phyloP scores from a whole-genome alignment of 352 stramenopile genomes.

The Phytopythium oedochilum region DNA sequence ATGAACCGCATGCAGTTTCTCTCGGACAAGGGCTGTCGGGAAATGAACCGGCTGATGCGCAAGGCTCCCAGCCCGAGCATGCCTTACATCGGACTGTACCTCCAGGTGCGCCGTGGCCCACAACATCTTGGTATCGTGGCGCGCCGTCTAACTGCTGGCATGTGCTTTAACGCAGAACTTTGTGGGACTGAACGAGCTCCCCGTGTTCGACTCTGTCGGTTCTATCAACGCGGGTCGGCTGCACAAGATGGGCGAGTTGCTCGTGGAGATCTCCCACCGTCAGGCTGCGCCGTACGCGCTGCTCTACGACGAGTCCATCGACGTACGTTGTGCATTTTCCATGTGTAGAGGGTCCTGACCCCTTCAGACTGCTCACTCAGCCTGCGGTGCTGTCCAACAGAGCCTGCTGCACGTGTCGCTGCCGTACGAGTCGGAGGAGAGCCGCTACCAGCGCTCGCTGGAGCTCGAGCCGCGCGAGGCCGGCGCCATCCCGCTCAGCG shows the following conservation, averaged over 20 bases:
- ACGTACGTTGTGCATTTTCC: conserved; percentile 33
- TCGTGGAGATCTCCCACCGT: conserved; percentile 75
- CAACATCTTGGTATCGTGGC: background rate
- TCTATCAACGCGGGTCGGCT: conserved; percentile 72
- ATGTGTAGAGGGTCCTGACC: background rate
- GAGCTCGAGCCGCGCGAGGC: conserved; percentile 70
- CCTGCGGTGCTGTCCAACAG: conserved; percentile 25
- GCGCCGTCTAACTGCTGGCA: no score
- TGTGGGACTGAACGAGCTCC: conserved; percentile 76
- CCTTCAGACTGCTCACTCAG: no score
- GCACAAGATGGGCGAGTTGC: conserved; percentile 63
- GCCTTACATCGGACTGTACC: conserved; percentile 83
- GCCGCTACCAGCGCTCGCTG: conserved; percentile 67
- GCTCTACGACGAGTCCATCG: conserved; percentile 41
- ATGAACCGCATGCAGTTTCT: conserved; percentile 78
- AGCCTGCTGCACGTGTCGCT: conserved; percentile 67
- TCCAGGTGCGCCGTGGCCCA: conserved; percentile 42
- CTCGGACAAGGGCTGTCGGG: conserved; percentile 76
- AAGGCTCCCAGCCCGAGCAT: conserved; percentile 68
- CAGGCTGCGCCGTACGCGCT: conserved; percentile 69
- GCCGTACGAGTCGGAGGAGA: conserved; percentile 70
- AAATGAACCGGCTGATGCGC: conserved; percentile 86
- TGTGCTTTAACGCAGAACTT: conserved; percentile 37
- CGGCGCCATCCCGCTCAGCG: conserved; percentile 53
- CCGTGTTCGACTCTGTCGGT: conserved; percentile 58